Evolutionary conservation across 139 green algal genomes (phyloP).

Genomic region (Penium margaritaceum): DNA sequence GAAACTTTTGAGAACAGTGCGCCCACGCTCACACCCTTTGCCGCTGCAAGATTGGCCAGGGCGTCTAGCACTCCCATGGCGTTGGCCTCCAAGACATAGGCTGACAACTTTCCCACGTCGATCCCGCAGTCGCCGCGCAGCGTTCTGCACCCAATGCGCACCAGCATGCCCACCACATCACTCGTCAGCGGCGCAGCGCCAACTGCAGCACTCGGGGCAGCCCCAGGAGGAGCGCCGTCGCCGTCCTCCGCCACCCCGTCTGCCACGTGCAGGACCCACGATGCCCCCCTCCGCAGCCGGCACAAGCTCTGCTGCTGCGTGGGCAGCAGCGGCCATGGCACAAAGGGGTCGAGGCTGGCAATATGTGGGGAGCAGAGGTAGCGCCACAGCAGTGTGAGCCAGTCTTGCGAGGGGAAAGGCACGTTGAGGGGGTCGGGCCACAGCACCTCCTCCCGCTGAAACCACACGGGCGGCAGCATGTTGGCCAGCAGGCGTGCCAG

Average conservation of each 20-base stretch:
- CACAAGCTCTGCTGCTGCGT: slow-evolving; percentile 45
- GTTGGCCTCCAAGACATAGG: slow-evolving; percentile 51
- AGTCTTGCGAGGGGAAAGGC: slow-evolving; percentile 12
- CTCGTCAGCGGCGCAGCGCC: background rate
- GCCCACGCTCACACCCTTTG: no score
- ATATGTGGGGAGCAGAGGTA: no score
- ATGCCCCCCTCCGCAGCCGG: slow-evolving; percentile 16
- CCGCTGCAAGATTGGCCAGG: no score
- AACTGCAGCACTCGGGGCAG: background rate
- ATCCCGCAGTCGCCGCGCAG: slow-evolving; percentile 41
- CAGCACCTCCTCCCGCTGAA: slow-evolving; percentile 6
- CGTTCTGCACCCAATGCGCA: slow-evolving; percentile 51
- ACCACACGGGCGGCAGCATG: slow-evolving; percentile 31
- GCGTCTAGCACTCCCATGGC: slow-evolving; percentile 55
- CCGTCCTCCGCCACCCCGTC: background rate
- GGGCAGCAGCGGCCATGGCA: slow-evolving; percentile 65
- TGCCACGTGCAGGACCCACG: slow-evolving; percentile 23
- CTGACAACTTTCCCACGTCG: slow-evolving; percentile 8
- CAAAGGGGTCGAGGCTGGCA: no score
- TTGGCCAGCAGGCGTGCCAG: slow-evolving; percentile 21
- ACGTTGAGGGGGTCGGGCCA: no score
- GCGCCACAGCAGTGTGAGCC: slow-evolving; percentile 44
- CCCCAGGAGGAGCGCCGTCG: no score
- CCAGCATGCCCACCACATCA: slow-evolving; percentile 46
- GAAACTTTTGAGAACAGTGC: no score